Evolutionary conservation across 352 stramenopile species (phyloP).

Genomic region (Elongisporangium prolatum): DNA sequence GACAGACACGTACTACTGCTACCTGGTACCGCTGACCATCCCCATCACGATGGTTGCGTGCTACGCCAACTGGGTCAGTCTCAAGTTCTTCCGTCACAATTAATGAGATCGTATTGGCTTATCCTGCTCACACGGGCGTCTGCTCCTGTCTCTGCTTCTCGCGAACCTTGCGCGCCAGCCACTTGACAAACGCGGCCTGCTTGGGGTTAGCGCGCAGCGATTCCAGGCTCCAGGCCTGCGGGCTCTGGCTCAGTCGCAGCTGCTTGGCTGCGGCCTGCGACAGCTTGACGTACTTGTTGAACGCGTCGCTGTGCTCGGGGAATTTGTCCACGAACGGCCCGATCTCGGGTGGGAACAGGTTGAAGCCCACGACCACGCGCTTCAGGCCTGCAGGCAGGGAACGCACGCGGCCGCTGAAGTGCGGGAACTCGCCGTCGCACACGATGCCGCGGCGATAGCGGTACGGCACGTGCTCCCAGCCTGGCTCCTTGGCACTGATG

Average conservation of each 20-base stretch:
- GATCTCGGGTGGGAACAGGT: slow-evolving; percentile 66
- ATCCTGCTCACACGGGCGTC: not conserved
- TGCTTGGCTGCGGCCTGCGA: slow-evolving; percentile 53
- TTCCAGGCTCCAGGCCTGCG: slow-evolving; percentile 38
- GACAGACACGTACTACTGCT: slow-evolving; percentile 77
- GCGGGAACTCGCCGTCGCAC: slow-evolving; percentile 63
- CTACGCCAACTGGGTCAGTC: slow-evolving; percentile 80
- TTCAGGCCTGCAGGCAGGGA: slow-evolving; percentile 27
- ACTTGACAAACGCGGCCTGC: slow-evolving; percentile 62
- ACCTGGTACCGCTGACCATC: slow-evolving; percentile 71
- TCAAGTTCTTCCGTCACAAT: slow-evolving; percentile 87
- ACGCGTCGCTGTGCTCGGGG: slow-evolving; percentile 59
- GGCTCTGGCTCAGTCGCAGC: slow-evolving; percentile 4
- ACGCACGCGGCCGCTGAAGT: slow-evolving; percentile 61
- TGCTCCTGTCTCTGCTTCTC: slow-evolving; percentile 27
- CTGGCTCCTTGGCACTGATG: slow-evolving; percentile 15
- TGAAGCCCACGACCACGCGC: slow-evolving; percentile 75
- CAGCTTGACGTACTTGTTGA: slow-evolving; percentile 74
- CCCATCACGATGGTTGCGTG: slow-evolving; percentile 70
- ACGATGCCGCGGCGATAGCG: slow-evolving; percentile 54
- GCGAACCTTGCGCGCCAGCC: slow-evolving; percentile 48
- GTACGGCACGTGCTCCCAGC: slow-evolving; percentile 47
- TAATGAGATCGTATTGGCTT: slow-evolving; percentile 17
- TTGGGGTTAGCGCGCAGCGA: slow-evolving; percentile 52
- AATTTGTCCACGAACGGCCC: slow-evolving; percentile 53